Evolutionary conservation across 345 rosid species (phyloP).

Genomic region (Iberis pinnata): DNA sequence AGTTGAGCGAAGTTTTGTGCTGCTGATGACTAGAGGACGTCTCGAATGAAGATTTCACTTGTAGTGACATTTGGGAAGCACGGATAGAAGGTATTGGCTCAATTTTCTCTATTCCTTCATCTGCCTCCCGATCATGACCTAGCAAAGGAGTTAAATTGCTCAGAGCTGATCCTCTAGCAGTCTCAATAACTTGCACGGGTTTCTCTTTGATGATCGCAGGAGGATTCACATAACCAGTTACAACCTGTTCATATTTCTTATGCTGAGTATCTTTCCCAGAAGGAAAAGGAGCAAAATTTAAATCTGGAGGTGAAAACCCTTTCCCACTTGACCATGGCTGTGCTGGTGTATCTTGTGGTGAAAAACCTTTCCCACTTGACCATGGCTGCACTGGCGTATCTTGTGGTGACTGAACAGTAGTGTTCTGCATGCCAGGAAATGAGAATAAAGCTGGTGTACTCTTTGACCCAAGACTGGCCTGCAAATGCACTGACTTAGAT

Average conservation of each 20-base stretch:
- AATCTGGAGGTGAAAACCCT: conserved; percentile 26
- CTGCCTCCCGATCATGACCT: conserved; percentile 28
- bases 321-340: conserved; percentile 43
- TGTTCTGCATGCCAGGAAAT: conserved; percentile 32
- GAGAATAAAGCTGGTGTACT: conserved; percentile 28
- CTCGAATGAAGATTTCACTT: conserved; percentile 43
- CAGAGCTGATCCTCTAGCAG: conserved; percentile 27
- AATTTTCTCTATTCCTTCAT: conserved; percentile 35
- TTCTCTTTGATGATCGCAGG: conserved; percentile 35
- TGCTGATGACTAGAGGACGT: conserved; percentile 40
- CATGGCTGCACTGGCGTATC: conserved; percentile 39
- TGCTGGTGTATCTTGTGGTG: conserved; percentile 33
- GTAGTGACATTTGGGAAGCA: conserved; percentile 43
- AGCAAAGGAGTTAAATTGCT: conserved; percentile 30
- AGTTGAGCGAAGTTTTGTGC: conserved; percentile 31
- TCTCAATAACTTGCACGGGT: conserved; percentile 34
- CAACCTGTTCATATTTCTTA: conserved; percentile 32
- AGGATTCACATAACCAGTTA: conserved; percentile 30
- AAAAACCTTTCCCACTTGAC: conserved; percentile 35
- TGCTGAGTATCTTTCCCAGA: conserved; percentile 32
- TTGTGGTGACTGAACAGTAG: conserved; percentile 35
- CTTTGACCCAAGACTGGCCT: conserved; percentile 31
- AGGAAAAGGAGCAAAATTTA: conserved; percentile 29
- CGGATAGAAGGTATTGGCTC: conserved; percentile 58
- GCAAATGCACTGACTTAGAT: conserved; percentile 25